A percentile compares a stretch with the other conserved stretches of the same genome.
phyloP scores from a whole-genome alignment of 2,329 filamentous ascomycete species.

The Triangularia setosa region DNA sequence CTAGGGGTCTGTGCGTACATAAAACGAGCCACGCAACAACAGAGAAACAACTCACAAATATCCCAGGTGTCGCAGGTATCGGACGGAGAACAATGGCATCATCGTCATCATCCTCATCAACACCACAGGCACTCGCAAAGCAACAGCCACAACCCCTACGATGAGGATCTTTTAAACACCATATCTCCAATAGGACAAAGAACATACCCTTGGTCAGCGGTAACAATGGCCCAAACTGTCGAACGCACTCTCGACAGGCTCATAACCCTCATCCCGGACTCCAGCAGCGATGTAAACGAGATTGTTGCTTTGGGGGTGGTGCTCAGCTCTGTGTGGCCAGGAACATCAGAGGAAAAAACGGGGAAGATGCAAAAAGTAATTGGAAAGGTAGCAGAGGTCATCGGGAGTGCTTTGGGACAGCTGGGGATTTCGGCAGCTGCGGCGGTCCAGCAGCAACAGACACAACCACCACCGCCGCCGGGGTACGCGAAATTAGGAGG shows the following conservation, averaged over 20 bases:
- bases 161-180: constrained; percentile 10
- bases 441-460: not conserved
- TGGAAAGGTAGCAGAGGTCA: not conserved
- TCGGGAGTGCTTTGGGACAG: not conserved
- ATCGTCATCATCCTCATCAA: not conserved
- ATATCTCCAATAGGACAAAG: not conserved
- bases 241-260: constrained; percentile 46
- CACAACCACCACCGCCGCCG: not conserved
- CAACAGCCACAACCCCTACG: not conserved
- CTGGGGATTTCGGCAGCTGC: not conserved
- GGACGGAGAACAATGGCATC: not conserved
- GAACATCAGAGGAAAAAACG: constrained; percentile 35
- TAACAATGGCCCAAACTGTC: constrained; percentile 41
- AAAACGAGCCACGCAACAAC: constrained; percentile 28
- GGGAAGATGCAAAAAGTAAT: not conserved
- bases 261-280: constrained; percentile 40
- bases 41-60: constrained; percentile 1
- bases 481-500: not conserved
- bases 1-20: constrained; percentile 56
- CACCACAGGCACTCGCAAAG: not conserved
- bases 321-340: constrained; percentile 42
- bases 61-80: not conserved
- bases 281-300: constrained; percentile 49
- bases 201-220: constrained; percentile 41
- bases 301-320: constrained; percentile 47